Evolutionary conservation across 2,329 filamentous ascomycete species (phyloP).

Genomic region (Nectriaceae sp.): DNA sequence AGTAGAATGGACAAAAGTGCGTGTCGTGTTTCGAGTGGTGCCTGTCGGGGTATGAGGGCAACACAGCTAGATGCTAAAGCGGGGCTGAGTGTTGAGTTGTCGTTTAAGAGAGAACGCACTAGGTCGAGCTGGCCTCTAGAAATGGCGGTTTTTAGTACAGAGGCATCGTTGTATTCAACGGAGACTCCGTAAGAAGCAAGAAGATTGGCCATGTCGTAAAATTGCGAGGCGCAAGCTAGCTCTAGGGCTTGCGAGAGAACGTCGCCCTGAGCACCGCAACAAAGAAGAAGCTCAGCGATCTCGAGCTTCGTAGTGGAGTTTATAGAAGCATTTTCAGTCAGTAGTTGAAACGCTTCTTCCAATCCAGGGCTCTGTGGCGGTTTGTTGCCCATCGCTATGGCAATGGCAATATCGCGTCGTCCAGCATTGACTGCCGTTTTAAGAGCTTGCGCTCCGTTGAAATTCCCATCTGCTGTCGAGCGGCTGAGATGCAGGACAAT

Average conservation of each 20-base stretch:
- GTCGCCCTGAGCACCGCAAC: slow-evolving; percentile 58
- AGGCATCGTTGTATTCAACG: slow-evolving; percentile 54
- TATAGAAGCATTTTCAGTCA: slow-evolving; percentile 49
- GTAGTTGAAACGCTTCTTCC: slow-evolving; percentile 50
- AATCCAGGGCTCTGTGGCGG: slow-evolving; percentile 52
- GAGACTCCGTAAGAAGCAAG: slow-evolving; percentile 56
- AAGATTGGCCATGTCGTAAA: slow-evolving; percentile 56
- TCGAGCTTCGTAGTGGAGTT: slow-evolving; percentile 51
- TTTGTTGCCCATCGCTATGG: slow-evolving; percentile 53
- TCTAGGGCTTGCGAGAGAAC: slow-evolving; percentile 49
- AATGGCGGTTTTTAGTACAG: slow-evolving; percentile 51
- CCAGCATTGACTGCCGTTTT: slow-evolving; percentile 50
- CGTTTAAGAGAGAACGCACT: slow-evolving; percentile 48
- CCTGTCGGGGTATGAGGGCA: slow-evolving; percentile 48
- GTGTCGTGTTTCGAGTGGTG: slow-evolving; percentile 46
- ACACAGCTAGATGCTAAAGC: slow-evolving; percentile 53
- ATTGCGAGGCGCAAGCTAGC: slow-evolving; percentile 50
- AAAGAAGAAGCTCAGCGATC: slow-evolving; percentile 58
- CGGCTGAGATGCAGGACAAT: slow-evolving; percentile 54
- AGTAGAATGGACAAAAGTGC: slow-evolving; percentile 48
- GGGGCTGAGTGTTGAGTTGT: slow-evolving; percentile 45
- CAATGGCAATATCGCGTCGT: slow-evolving; percentile 55
- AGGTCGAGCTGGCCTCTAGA: slow-evolving; percentile 46
- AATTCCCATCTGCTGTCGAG: slow-evolving; percentile 54
- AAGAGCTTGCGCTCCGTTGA: slow-evolving; percentile 54